Evolutionary conservation across 805 yeast species (phyloP).

Genomic region (Candida endomychidarum): DNA sequence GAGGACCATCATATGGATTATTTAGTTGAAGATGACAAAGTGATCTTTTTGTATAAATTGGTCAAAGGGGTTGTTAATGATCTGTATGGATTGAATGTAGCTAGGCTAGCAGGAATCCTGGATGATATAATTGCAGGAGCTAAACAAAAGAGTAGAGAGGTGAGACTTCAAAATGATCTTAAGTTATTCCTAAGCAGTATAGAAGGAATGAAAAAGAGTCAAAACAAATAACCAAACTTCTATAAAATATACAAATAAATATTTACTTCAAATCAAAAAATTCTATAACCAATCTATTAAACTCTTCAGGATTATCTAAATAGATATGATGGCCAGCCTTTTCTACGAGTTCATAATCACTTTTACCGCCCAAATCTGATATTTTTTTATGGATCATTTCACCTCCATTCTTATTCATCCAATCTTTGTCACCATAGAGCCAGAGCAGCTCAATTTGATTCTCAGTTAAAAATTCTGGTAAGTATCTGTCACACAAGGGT

Average conservation of each 20-base stretch:
- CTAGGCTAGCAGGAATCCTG: conserved; percentile 68
- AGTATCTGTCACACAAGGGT: conserved; percentile 42
- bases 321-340: conserved; percentile 46
- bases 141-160: conserved; percentile 30
- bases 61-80: conserved; percentile 44
- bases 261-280: conserved; percentile 20
- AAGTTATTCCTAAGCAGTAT: conserved; percentile 3
- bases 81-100: conserved; percentile 86
- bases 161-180: conserved; percentile 28
- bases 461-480: conserved; percentile 27
- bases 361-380: conserved; percentile 15
- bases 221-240: background rate
- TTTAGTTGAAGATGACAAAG: conserved; percentile 30
- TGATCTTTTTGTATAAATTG: conserved; percentile 38
- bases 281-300: conserved; percentile 24
- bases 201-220: background rate
- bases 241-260: background rate
- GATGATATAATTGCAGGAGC: conserved; percentile 47
- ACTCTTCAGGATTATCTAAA: conserved; percentile 37
- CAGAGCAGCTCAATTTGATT: conserved; percentile 28
- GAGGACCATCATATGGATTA: conserved; percentile 74
- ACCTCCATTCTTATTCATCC: conserved; percentile 45
- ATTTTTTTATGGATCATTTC: conserved; percentile 30
- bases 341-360: conserved; percentile 23
- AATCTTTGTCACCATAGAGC: conserved; percentile 44